Evolutionary conservation across 805 yeast genomes (phyloP), one percentile per base, ranked within the genome.

Genomic region (Ogataea degrootiae): DNA sequence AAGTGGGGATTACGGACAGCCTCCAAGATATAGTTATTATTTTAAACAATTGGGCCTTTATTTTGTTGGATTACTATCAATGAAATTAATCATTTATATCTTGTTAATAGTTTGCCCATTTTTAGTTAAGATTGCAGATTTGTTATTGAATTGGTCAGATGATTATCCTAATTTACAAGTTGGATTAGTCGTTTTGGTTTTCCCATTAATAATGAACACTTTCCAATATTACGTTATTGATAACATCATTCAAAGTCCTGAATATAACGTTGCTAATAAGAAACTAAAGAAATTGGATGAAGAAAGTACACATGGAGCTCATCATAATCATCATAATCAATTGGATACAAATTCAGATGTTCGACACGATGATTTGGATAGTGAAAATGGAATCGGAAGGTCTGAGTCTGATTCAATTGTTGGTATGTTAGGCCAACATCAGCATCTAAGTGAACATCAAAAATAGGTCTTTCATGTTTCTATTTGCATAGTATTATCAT

Each of bases 91-190:
- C 17, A 71, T 84, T 9, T 80, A 78, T 50, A 52, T 85, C 2
- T 62, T 88, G 36, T 73, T 86, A 36, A 74, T 80, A 42, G 66
- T 72, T 34, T 78, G 83, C 54, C 91, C 90, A 39, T 71, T 82
- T 49, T 77, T 87, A 51, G 91, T 86, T 51, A 71, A 71, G 37
- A 71, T 86, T 40, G 89, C 95, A 14, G 82, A 82, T 48, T 80
- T 87, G 71, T 67, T 90, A 34, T 70, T 92, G 23, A 79, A 87
- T n/a, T 87, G 96, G 94, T 79, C 94, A 5, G 83, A 85, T 57
- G 79, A 78, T 45, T 82, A 82, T 64, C 94, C 96, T 2, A 81
- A 85, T 52, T 74, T 89, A 36, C 96, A 94, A 63, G 87, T 92
- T 15, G 83, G 86, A 37, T 77, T 92, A 51, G 96, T 94, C 23